Evolutionary conservation across 208 protist genomes (phyloP).

Genomic region (Crithidia acanthocephali): DNA sequence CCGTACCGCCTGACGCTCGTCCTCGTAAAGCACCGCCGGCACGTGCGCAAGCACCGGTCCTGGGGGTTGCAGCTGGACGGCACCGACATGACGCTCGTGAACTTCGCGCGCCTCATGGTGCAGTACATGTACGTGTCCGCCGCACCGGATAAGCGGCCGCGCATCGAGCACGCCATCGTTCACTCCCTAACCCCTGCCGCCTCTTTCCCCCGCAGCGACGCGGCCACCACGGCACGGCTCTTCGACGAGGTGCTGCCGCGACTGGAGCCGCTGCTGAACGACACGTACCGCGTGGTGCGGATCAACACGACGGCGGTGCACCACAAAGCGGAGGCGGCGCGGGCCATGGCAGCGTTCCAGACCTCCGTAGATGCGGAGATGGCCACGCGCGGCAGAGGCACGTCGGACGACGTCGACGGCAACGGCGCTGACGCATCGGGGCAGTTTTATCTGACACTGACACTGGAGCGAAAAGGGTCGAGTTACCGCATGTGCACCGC

Average conservation of each 20-base stretch:
- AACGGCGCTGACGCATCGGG: not conserved
- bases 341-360: constrained; percentile 37
- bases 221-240: constrained; percentile 6
- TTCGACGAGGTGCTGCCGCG: constrained; percentile 20
- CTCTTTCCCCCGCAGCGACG: constrained; percentile 27
- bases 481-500: constrained; percentile 32
- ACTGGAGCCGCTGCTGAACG: constrained; percentile 34
- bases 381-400: not conserved
- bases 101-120: constrained; percentile 38
- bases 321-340: constrained; percentile 29
- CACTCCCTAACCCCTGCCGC: constrained; percentile 24
- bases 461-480: constrained; percentile 27
- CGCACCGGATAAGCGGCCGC: not conserved
- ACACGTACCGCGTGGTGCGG: constrained; percentile 41
- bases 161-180: constrained; percentile 2
- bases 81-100: constrained; percentile 45
- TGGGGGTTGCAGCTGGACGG: constrained; percentile 49
- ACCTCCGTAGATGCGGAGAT: not conserved
- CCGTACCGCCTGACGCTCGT: constrained; percentile 39
- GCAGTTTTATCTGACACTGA: constrained; percentile 24
- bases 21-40: constrained; percentile 23
- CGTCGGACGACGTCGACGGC: not conserved
- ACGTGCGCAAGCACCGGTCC: constrained; percentile 26
- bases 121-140: constrained; percentile 32
- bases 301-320: constrained; percentile 38